Evolutionary conservation across 768 basidiomycete species (phyloP), one percentile per base, ranked within the genome.

Genomic region (Phanerodontia chrysosporium): DNA sequence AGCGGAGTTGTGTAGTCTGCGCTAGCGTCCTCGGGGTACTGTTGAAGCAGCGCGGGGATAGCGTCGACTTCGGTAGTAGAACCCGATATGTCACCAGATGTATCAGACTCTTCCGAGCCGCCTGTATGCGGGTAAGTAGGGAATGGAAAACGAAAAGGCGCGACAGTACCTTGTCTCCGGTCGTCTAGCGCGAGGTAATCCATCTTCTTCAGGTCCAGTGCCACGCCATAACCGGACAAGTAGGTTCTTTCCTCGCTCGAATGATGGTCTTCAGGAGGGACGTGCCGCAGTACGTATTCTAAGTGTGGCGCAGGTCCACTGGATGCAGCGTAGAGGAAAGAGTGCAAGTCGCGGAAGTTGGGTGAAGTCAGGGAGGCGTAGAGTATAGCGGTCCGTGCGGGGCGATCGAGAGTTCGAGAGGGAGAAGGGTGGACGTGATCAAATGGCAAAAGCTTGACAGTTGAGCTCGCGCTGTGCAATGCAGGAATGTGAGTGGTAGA

Each of bases 151-250:
- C n/a, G n/a, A 24, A 12, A 25, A 29, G n/a, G 52, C 2, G 5
- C 10, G 18, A 29, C 10, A 13, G n/a, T 58, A 70, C 70, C 51
- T 57, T 64, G 61, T 18, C 62, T 71, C 46, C 97, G 77, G 70
- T 99, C 97, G 68, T 99, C 97, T 8, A 98, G 75, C 3, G 89
- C 94, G 13, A 98, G 81, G 69, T 98, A 99, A 66, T 99, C 97
- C 80, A 85, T 97, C 76, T 95, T 97, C 78, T 99, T 99, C 65
- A 99, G 73, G 64, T 96, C 93, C 55, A 99, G 76, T 22, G 89
- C 80, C 7, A 95, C 95, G 2, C 97, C 97, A 65, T 93, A 99
- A 4, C 96, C 96, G 2, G 89, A 85, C 8, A 99, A 75, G 66
- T 81, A 78, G 58, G 73, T 81, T 4, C 73, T 68, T 2, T 27